Evolutionary conservation across 140 eudicot species (phyloP), one percentile per base, ranked within the genome.

Genomic region (Flaveria floridana): DNA sequence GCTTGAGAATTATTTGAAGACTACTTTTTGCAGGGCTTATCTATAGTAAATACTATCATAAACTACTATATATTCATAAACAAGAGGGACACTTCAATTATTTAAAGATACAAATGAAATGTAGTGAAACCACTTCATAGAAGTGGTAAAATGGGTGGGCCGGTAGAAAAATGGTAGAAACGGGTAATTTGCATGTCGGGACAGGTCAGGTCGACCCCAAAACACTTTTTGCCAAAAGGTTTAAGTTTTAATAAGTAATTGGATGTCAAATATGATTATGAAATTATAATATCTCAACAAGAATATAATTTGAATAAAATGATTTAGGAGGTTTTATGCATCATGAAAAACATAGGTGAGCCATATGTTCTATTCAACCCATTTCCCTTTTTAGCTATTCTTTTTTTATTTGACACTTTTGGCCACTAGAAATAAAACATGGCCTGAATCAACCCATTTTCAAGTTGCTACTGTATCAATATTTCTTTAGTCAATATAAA

Each of bases 61-160:
- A 20, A 61, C 65, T 64, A 34, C 23, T 30, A 56, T 20, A 74
- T 26, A 48, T 26, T 62, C 50, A 28, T 58, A 46, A n/a, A 26
- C 44, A 26, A 74, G 50, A 11, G 57, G 62, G 20, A 46, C n/a
- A 57, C 61, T 59, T 73, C 46, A 46, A 74, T 26, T 28, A 74
- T n/a, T 11, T 23, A 73, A 25, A 59, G 1, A 51, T 7, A 41
- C 16, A 73, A 13, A 73, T 59, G 58, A 44, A 13, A 61, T 62
- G 59, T 10, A 47, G 47, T 23, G 20, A 47, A 41, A 73, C 19
- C 30, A 61, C 11, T 26, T 59, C 18, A 41, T 15, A 21, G 48
- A 70, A 8, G 18, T 3, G 56, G 56, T 50, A 50, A 50, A 3
- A 50, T 4, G 56, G 18, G 20, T 50, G 7, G 50, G 14, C 13